These are phyloP conservation scores for Coemansia sp. DNA, from an alignment of 192 early-diverging fungal genomes.

Conservation along the genomic window DNA sequence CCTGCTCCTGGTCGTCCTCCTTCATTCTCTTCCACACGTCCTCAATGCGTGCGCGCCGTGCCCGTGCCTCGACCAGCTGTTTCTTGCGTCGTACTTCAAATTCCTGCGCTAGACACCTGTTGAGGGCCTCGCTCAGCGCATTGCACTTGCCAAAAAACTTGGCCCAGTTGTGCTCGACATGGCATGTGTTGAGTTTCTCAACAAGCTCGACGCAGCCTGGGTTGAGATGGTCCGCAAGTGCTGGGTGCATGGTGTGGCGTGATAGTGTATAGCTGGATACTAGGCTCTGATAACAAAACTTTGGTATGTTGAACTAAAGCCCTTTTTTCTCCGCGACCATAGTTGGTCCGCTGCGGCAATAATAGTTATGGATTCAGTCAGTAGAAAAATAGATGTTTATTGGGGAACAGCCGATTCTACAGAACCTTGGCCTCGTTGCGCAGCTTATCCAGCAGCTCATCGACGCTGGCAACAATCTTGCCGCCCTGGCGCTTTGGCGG, in stretches of 20 bases:
- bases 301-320: background rate
- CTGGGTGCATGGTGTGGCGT: constrained; percentile 35
- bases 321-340: background rate
- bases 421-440: constrained; percentile 77
- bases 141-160: constrained; percentile 54
- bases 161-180: constrained; percentile 41
- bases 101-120: constrained; percentile 40
- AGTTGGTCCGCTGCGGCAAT: background rate
- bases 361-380: background rate
- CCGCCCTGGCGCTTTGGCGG: constrained; percentile 92
- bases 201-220: constrained; percentile 49
- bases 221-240: constrained; percentile 49
- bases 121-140: constrained; percentile 51
- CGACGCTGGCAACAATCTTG: constrained; percentile 85
- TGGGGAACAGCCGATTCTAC: constrained; percentile 29
- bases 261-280: background rate
- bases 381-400: background rate
- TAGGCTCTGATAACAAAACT: background rate
- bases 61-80: constrained; percentile 46
- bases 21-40: constrained; percentile 23
- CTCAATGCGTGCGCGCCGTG: constrained; percentile 26
- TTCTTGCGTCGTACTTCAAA: constrained; percentile 46
- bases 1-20: constrained; percentile 35
- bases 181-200: constrained; percentile 42
- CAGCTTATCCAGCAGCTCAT: constrained; percentile 89